Conservation (phyloP, 169 alveolate genomes). For the Plasmodium sp. region DNA sequence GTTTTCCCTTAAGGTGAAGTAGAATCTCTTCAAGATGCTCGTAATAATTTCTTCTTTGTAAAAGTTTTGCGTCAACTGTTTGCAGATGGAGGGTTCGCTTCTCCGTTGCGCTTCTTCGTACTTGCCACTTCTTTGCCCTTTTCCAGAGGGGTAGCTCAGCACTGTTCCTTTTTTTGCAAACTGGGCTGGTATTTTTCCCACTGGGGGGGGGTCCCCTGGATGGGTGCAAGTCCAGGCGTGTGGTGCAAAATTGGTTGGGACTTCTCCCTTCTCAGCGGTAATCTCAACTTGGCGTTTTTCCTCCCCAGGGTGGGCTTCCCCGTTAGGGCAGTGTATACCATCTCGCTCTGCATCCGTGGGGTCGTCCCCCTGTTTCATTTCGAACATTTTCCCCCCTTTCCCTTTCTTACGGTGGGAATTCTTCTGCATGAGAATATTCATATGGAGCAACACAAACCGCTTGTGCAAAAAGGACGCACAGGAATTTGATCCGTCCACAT, state of each 20-base stretch:
- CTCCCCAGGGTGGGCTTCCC: not conserved
- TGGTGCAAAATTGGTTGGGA: not conserved
- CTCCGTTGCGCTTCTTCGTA: not conserved
- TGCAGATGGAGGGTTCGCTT: not conserved
- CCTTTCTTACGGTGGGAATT: not conserved
- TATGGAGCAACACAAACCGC: slow-evolving; percentile 49
- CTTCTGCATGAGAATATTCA: slow-evolving; percentile 35
- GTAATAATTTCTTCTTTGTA: slow-evolving; percentile 50
- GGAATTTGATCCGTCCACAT: not conserved
- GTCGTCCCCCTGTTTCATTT: not conserved
- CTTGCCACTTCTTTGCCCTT: not conserved
- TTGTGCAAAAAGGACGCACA: slow-evolving; percentile 63
- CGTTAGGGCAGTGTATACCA: not conserved
- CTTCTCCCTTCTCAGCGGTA: not conserved
- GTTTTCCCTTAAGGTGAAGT: slow-evolving; percentile 62
- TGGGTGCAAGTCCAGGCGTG: not conserved
- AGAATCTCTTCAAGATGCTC: slow-evolving; percentile 40
- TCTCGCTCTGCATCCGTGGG: not conserved
- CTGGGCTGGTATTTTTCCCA: not conserved
- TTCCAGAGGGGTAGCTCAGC: not conserved
- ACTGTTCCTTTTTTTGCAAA: not conserved
- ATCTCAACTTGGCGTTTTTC: not conserved
- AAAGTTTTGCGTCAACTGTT: slow-evolving; percentile 16
- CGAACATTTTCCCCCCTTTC: not conserved
- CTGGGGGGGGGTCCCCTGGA: not conserved